Conservation (phyloP, 2,329 filamentous ascomycete species). For the Karstenula rhodostoma region DNA sequence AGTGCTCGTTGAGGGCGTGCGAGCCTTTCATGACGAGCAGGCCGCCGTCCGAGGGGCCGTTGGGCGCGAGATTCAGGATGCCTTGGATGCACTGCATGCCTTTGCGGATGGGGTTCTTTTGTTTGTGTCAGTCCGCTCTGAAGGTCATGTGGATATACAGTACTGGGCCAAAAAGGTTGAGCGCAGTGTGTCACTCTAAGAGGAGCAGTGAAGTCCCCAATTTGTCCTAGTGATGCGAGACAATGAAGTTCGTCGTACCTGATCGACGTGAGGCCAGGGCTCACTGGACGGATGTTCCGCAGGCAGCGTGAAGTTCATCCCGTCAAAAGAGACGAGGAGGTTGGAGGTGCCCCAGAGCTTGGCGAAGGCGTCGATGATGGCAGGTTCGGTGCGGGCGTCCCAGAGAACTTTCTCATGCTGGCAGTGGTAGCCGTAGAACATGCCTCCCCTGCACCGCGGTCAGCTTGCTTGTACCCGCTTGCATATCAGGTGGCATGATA, state of each 20-base stretch:
- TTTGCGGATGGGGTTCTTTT: slow-evolving; percentile 43
- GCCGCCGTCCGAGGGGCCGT: slow-evolving; percentile 57
- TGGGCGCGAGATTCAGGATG: slow-evolving; percentile 55
- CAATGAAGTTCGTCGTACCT: slow-evolving; percentile 29
- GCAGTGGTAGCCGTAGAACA: slow-evolving; percentile 52
- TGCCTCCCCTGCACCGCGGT: slow-evolving; percentile 34
- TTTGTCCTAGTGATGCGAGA: too few relatives aligned
- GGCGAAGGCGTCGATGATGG: slow-evolving; percentile 47
- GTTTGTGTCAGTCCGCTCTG: too few relatives aligned
- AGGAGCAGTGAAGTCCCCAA: too few relatives aligned
- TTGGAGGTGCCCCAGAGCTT: slow-evolving; percentile 49
- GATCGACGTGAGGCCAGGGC: slow-evolving; percentile 53
- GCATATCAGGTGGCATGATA: too few relatives aligned
- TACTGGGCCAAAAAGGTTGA: too few relatives aligned
- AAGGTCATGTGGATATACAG: too few relatives aligned
- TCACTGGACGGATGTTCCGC: slow-evolving; percentile 18
- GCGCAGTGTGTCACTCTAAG: too few relatives aligned
- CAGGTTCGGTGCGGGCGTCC: slow-evolving; percentile 50
- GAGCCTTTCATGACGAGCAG: slow-evolving; percentile 57
- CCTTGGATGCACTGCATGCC: slow-evolving; percentile 56
- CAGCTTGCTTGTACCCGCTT: slow-evolving; percentile 23
- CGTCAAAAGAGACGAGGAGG: slow-evolving; percentile 50
- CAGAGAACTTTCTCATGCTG: slow-evolving; percentile 54
- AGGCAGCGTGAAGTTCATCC: slow-evolving; percentile 50
- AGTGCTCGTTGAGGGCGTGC: slow-evolving; percentile 53